Conservation (phyloP, 352 stramenopile genomes). For the Phytophthora podocarpi region DNA sequence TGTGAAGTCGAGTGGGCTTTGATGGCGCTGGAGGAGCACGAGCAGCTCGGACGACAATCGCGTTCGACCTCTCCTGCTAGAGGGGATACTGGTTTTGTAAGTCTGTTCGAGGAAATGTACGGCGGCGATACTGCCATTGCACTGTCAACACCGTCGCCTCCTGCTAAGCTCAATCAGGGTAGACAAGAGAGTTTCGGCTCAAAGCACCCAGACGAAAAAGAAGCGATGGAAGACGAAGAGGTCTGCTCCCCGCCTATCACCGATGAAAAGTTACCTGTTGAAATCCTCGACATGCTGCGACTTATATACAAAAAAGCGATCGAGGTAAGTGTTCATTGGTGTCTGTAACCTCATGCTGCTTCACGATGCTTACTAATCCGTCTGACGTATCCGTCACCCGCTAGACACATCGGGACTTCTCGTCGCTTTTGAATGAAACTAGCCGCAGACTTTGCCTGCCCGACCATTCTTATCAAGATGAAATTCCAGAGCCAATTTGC, state of each 20-base stretch:
- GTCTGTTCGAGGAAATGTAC: conserved; percentile 39
- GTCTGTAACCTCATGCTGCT: background rate
- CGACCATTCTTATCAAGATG: background rate
- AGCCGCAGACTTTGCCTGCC: conserved; percentile 11
- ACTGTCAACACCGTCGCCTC: conserved; percentile 17
- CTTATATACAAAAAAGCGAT: conserved; percentile 8
- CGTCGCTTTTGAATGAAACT: background rate
- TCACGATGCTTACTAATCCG: background rate
- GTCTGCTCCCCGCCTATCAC: background rate
- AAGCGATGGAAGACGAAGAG: background rate
- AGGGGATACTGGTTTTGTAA: conserved; percentile 15
- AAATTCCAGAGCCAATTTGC: background rate
- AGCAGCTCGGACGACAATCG: conserved; percentile 7
- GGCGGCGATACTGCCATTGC: conserved; percentile 10
- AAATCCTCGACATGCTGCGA: conserved; percentile 8
- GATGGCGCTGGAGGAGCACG: conserved; percentile 28
- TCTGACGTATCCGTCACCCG: background rate
- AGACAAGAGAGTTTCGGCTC: background rate
- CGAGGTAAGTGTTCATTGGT: conserved; percentile 7
- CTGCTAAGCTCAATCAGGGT: background rate
- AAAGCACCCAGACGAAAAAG: background rate
- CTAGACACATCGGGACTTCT: conserved; percentile 4
- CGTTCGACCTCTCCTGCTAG: background rate
- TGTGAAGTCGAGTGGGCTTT: conserved; percentile 28
- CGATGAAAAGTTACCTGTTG: background rate